A percentile compares a stretch with the other conserved stretches of the same genome.
These are phyloP conservation scores for Neonectria hederae DNA, from an alignment of 2,329 filamentous ascomycete species.

Conservation along the genomic window DNA sequence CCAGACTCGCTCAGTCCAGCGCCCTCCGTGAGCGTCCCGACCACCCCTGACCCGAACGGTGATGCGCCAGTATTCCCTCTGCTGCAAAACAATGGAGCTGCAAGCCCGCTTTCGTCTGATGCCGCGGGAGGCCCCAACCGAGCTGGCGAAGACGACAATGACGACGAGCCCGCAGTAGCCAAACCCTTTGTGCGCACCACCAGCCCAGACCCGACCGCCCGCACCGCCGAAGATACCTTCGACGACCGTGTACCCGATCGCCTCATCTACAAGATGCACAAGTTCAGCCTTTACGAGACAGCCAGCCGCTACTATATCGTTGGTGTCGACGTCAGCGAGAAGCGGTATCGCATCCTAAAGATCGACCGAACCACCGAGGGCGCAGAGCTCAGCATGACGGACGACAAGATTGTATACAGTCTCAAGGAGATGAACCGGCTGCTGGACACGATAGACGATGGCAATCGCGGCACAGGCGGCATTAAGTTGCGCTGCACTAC, in stretches of 20 bases:
- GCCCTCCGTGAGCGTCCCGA: constrained; percentile 26
- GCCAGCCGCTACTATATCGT: constrained; percentile 93
- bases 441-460: constrained; percentile 93
- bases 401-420: constrained; percentile 95
- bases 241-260: constrained; percentile 49
- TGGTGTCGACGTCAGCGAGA: constrained; percentile 89
- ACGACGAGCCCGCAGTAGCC: constrained; percentile 67
- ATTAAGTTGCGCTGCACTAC: constrained; percentile 89
- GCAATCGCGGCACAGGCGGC: constrained; percentile 89
- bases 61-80: constrained; percentile 47
- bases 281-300: constrained; percentile 97
- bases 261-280: constrained; percentile 80
- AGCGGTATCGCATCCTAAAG: constrained; percentile 89
- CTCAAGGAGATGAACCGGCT: constrained; percentile 92
- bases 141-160: constrained; percentile 60
- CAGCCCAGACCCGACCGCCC: constrained; percentile 58
- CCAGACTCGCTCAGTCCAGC: constrained; percentile 36
- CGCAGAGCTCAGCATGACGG: constrained; percentile 81
- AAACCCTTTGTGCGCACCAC: constrained; percentile 65
- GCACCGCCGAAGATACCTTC: constrained; percentile 43
- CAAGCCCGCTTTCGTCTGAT: constrained; percentile 40
- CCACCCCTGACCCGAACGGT: constrained; percentile 29
- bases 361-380: constrained; percentile 88
- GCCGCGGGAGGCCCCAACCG: constrained; percentile 34
- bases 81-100: constrained; percentile 49